Conservation (phyloP, 2,329 filamentous ascomycete genomes). For the Diplodia mutila region DNA sequence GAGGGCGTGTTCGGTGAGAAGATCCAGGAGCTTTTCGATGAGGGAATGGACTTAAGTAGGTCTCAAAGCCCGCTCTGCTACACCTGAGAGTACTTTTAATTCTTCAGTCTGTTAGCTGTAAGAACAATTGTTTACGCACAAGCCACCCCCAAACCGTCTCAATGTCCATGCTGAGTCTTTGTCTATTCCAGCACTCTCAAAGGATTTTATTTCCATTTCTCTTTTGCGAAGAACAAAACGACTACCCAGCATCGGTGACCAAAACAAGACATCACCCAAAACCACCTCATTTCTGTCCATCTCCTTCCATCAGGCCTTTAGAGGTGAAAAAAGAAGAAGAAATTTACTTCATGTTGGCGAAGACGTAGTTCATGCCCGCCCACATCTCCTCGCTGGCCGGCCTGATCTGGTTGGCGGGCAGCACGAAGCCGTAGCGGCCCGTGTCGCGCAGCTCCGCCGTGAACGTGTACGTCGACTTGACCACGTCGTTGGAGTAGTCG, state of each 20-base stretch:
- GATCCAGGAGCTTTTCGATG: no score
- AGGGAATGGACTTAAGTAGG: no score
- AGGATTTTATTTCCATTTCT: background rate
- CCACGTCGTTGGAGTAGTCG: slow-evolving; percentile 51
- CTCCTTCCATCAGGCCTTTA: background rate
- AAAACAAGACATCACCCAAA: no score
- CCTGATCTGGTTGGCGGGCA: slow-evolving; percentile 54
- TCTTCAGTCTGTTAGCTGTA: no score
- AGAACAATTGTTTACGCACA: no score
- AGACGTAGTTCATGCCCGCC: slow-evolving; percentile 36
- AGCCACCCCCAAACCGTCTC: no score
- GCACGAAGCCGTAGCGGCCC: slow-evolving; percentile 53
- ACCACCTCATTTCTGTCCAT: no score
- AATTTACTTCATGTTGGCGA: slow-evolving; percentile 26
- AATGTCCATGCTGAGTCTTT: no score
- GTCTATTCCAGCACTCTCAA: background rate
- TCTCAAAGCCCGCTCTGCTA: no score
- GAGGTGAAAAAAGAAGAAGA: background rate
- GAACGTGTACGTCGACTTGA: slow-evolving; percentile 50
- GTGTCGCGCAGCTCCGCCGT: slow-evolving; percentile 57
- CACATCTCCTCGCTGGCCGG: slow-evolving; percentile 54
- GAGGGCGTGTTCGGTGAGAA: no score
- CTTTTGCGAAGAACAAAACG: background rate
- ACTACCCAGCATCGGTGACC: no score
- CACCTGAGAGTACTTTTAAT: no score